Percentiles rank a stretch among this genome's conserved stretches.
Evolutionary conservation across 2,329 filamentous ascomycete genomes (phyloP).

Genomic region (Cryphonectria carpinicola): DNA sequence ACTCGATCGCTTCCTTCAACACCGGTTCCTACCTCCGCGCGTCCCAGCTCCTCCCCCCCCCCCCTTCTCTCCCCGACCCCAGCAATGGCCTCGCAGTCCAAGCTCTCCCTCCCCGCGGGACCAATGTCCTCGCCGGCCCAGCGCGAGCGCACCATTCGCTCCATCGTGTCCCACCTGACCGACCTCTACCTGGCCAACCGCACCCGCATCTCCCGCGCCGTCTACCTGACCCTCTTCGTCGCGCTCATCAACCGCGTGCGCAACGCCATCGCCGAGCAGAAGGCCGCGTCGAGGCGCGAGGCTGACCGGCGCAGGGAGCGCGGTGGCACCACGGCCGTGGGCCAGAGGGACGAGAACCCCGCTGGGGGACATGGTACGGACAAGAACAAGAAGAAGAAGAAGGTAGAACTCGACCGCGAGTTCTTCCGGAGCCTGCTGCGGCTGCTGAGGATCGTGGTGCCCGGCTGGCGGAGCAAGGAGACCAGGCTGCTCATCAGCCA

Average conservation of each 20-base stretch:
- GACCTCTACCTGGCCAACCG: conserved; percentile 78
- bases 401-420: conserved; percentile 90
- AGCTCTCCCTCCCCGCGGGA: conserved; percentile 56
- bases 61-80: conserved; percentile 9
- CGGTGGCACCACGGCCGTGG: conserved; percentile 54
- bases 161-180: conserved; percentile 68
- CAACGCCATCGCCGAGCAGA: conserved; percentile 90
- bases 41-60: background rate
- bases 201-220: conserved; percentile 77
- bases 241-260: conserved; percentile 85
- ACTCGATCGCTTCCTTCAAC: background rate
- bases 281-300: conserved; percentile 75
- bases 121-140: conserved; percentile 39
- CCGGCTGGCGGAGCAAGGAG: conserved; percentile 88
- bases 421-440: conserved; percentile 75
- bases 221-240: conserved; percentile 82
- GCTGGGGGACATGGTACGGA: conserved; percentile 25
- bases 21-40: background rate
- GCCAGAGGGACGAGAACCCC: conserved; percentile 41
- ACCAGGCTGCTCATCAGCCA: conserved; percentile 84
- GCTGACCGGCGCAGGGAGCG: conserved; percentile 56
- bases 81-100: conserved; percentile 76
- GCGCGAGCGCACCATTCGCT: conserved; percentile 66
- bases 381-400: conserved; percentile 60
- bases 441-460: conserved; percentile 84